A percentile compares a stretch with the other conserved stretches of the same genome.
These are phyloP conservation scores for Clavariopsis aquatica DNA, from an alignment of 495 filamentous ascomycete species.

Conservation along the genomic window DNA sequence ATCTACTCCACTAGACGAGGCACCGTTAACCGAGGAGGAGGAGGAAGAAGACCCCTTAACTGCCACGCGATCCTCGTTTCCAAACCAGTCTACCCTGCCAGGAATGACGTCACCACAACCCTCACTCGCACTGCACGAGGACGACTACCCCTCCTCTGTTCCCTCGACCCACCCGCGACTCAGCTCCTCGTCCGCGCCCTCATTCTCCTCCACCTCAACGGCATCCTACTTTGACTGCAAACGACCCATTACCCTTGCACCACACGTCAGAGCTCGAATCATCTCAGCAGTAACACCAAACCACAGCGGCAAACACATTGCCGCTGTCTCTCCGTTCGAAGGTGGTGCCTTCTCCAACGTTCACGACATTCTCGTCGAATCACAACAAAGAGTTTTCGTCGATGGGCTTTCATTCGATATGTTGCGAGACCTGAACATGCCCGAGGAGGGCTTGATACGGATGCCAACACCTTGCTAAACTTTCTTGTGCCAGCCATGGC, in stretches of 20 bases:
- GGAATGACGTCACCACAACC: background rate
- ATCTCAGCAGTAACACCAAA: slow-evolving; percentile 22
- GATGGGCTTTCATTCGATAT: slow-evolving; percentile 31
- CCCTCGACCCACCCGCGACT: slow-evolving; percentile 20
- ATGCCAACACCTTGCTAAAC: slow-evolving; percentile 20
- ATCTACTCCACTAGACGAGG: slow-evolving; percentile 19
- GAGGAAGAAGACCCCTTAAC: slow-evolving; percentile 2
- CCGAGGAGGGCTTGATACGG: background rate
- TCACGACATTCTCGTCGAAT: slow-evolving; percentile 29
- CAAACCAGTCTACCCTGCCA: slow-evolving; percentile 5
- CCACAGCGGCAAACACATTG: slow-evolving; percentile 9
- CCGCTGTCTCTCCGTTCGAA: slow-evolving; percentile 28
- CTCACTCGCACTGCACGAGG: background rate
- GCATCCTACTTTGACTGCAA: slow-evolving; percentile 32
- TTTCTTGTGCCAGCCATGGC: background rate
- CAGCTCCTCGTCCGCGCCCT: slow-evolving; percentile 27
- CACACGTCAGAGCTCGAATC: slow-evolving; percentile 17
- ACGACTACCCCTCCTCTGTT: slow-evolving; percentile 14
- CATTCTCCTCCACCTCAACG: slow-evolving; percentile 28
- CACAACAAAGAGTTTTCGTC: slow-evolving; percentile 19
- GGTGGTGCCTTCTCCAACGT: slow-evolving; percentile 16
- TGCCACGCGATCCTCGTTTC: slow-evolving; percentile 9
- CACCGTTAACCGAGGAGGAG: background rate
- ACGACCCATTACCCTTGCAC: slow-evolving; percentile 4
- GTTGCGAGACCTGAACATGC: slow-evolving; percentile 10